Evolutionary conservation across 75 land plant species (phyloP).

Genomic region (Picea sitchensis): DNA sequence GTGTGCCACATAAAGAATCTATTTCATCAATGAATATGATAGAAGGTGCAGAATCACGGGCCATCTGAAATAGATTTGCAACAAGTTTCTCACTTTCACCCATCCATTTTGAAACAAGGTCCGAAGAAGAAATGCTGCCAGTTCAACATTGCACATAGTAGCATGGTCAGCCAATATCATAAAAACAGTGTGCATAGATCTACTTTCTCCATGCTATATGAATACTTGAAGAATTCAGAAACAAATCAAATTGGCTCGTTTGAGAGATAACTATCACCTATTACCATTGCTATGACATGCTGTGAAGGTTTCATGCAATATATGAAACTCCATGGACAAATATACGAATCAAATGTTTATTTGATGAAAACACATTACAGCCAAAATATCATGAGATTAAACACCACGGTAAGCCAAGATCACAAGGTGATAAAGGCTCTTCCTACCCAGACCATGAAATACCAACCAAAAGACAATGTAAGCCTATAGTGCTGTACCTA

Average conservation of each 20-base stretch:
- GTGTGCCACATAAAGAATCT: constrained; percentile 46
- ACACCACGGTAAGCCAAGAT: background rate
- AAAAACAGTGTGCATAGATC: background rate
- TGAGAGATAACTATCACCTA: background rate
- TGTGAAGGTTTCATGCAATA: background rate
- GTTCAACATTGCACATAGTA: background rate
- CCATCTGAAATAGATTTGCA: constrained; percentile 49
- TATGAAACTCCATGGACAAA: background rate
- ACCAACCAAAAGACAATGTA: background rate
- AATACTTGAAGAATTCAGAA: background rate
- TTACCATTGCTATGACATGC: background rate
- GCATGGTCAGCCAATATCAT: background rate
- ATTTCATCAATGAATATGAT: constrained; percentile 52
- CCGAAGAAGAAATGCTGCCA: constrained; percentile 54
- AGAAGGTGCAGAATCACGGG: constrained; percentile 44
- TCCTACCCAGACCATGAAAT: background rate
- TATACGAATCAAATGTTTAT: background rate
- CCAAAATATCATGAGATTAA: background rate
- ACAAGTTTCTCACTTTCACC: constrained; percentile 56
- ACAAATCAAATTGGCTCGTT: background rate
- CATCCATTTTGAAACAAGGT: constrained; percentile 56
- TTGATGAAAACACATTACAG: background rate
- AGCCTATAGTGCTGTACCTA: background rate
- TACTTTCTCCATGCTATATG: background rate
- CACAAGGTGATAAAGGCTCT: background rate